A percentile compares a stretch with the other conserved stretches of the same genome.
phyloP scores from a whole-genome alignment of 1,284 basidiomycete species.

The Sanghuangporus baumii region DNA sequence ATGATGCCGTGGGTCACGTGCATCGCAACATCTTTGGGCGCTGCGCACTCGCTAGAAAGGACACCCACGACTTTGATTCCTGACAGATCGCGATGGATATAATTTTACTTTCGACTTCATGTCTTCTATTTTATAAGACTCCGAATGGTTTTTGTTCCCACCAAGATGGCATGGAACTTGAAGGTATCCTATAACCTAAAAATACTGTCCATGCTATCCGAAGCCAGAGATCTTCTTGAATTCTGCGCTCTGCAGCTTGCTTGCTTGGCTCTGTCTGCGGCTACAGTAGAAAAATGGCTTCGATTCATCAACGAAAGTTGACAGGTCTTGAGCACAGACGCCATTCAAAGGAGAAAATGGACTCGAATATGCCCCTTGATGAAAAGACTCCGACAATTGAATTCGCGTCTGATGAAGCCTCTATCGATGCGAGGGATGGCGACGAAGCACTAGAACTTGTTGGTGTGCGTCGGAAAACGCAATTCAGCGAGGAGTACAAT shows the following conservation, averaged over 20 bases:
- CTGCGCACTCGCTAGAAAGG: no score
- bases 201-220: not conserved
- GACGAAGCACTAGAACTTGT: constrained; percentile 60
- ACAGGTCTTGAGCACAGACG: not conserved
- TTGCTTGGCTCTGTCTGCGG: not conserved
- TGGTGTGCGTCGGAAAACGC: constrained; percentile 40
- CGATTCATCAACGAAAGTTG: not conserved
- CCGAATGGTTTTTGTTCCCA: constrained; percentile 1
- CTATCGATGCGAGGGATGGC: constrained; percentile 30
- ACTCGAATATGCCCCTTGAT: constrained; percentile 6
- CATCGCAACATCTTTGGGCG: not conserved
- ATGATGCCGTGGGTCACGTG: not conserved
- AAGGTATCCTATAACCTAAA: not conserved
- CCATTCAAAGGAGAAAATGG: not conserved
- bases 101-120: no score
- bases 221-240: not conserved
- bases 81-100: no score
- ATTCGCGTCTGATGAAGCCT: constrained; percentile 27
- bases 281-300: not conserved
- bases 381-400: constrained; percentile 6
- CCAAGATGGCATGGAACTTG: not conserved
- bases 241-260: not conserved
- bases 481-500: constrained; percentile 61
- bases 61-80: no score
- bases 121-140: not conserved